phyloP scores from a whole-genome alignment of 441 rosid species.

The Populus hybrid region DNA sequence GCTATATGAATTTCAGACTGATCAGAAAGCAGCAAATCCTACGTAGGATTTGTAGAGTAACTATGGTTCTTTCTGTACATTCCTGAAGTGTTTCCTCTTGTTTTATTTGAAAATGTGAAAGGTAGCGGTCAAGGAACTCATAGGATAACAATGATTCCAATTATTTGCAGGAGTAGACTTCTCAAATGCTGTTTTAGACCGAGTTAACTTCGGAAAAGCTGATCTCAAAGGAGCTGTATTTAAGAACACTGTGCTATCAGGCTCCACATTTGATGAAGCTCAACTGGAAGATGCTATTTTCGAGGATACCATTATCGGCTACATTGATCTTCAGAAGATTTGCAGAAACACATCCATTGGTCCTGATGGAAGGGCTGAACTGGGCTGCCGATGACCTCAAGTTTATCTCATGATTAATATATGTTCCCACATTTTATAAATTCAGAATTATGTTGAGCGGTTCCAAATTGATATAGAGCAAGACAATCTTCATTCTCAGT shows the following conservation, averaged over 20 bases:
- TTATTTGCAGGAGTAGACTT: slow-evolving; percentile 61
- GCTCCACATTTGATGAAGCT: slow-evolving; percentile 72
- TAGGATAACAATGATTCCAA: neutral
- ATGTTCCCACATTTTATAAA: neutral
- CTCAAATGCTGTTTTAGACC: slow-evolving; percentile 81
- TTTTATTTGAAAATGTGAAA: neutral
- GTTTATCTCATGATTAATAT: neutral
- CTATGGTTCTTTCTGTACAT: neutral
- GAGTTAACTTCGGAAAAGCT: slow-evolving; percentile 77
- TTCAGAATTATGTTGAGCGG: neutral
- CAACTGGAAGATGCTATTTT: slow-evolving; percentile 62
- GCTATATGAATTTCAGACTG: no score
- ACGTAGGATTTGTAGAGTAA: no score
- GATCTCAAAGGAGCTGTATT: slow-evolving; percentile 75
- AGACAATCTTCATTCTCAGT: no score
- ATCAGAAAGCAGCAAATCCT: no score
- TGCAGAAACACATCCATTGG: slow-evolving; percentile 36
- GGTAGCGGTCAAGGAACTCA: neutral
- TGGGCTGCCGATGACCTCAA: slow-evolving; percentile 51
- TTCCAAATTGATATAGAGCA: neutral
- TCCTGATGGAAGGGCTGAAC: slow-evolving; percentile 41
- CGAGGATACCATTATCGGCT: slow-evolving; percentile 84
- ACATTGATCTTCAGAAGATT: slow-evolving; percentile 66
- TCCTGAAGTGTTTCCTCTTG: neutral
- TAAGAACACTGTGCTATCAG: slow-evolving; percentile 36